These are phyloP conservation scores for Pleoardoris graminearum DNA, from an alignment of 2,329 filamentous ascomycete genomes.

Conservation along the genomic window DNA sequence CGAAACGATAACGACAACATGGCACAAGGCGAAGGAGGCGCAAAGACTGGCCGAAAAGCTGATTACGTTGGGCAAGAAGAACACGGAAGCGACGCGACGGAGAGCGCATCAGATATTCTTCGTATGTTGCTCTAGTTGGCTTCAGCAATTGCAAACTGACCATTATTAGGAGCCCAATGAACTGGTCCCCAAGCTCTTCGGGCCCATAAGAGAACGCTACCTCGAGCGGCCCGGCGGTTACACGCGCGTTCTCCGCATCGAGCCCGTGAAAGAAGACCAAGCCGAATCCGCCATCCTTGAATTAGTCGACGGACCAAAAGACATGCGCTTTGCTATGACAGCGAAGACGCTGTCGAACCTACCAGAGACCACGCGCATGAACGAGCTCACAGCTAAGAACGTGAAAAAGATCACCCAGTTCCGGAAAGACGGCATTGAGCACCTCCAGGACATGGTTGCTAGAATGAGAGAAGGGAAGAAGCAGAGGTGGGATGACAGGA, in stretches of 20 bases:
- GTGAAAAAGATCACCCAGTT: slow-evolving; percentile 80
- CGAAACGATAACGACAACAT: slow-evolving; percentile 93
- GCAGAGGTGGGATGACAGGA: slow-evolving; percentile 30
- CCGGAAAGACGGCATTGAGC: slow-evolving; percentile 66
- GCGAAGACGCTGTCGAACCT: slow-evolving; percentile 76
- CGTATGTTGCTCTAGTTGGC: slow-evolving; percentile 59
- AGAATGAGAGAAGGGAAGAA: slow-evolving; percentile 36
- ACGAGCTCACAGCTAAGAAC: slow-evolving; percentile 75
- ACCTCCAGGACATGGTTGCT: slow-evolving; percentile 65
- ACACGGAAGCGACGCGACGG: slow-evolving; percentile 78
- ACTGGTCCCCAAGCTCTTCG: slow-evolving; percentile 85
- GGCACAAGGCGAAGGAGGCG: slow-evolving; percentile 95
- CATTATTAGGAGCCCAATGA: slow-evolving; percentile 64
- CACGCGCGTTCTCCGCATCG: slow-evolving; percentile 89
- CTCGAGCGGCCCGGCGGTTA: slow-evolving; percentile 81
- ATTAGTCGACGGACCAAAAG: slow-evolving; percentile 89
- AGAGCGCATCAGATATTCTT: slow-evolving; percentile 82
- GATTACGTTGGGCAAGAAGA: slow-evolving; percentile 90
- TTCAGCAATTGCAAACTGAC: slow-evolving; percentile 21
- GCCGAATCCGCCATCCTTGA: slow-evolving; percentile 89
- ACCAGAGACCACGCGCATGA: slow-evolving; percentile 60
- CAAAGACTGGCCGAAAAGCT: slow-evolving; percentile 92
- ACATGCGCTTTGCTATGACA: slow-evolving; percentile 93
- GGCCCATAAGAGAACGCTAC: slow-evolving; percentile 79
- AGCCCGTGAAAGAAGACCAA: slow-evolving; percentile 86